Conservation (phyloP, 495 filamentous ascomycete genomes). For the Neurospora sp. region DNA sequence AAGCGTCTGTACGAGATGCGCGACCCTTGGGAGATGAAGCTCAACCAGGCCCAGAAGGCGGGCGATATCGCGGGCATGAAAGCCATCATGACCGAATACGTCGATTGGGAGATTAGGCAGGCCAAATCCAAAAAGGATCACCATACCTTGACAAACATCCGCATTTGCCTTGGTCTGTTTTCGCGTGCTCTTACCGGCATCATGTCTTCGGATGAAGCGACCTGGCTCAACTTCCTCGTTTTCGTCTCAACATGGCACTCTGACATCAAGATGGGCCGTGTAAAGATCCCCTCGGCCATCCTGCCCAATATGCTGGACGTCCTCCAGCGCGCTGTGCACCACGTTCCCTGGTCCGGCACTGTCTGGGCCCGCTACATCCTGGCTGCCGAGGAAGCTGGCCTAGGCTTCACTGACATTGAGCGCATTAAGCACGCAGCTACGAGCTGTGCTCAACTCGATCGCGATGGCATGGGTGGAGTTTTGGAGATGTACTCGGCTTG, state of each 20-base stretch:
- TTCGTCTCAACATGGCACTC: constrained; percentile 44
- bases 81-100: constrained; percentile 57
- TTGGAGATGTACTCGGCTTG: constrained; percentile 83
- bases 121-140: constrained; percentile 37
- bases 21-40: constrained; percentile 58
- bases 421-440: constrained; percentile 88
- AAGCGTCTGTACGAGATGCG: constrained; percentile 59
- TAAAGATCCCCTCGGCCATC: constrained; percentile 18
- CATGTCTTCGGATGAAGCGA: constrained; percentile 54
- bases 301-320: constrained; percentile 37
- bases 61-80: constrained; percentile 49
- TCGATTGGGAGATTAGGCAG: constrained; percentile 70
- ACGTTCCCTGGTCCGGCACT: constrained; percentile 85
- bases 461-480: constrained; percentile 68
- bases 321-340: constrained; percentile 63
- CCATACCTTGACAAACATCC: constrained; percentile 33
- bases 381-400: constrained; percentile 63
- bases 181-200: constrained; percentile 59
- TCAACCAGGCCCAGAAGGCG: constrained; percentile 48
- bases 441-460: constrained; percentile 60
- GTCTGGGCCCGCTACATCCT: constrained; percentile 87
- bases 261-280: constrained; percentile 21
- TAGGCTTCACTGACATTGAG: constrained; percentile 68
- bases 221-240: constrained; percentile 76
- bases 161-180: constrained; percentile 62